These are phyloP conservation scores for Elymus sibiricus DNA, from an alignment of 176 grass and related monocot genomes.

Conservation along the genomic window DNA sequence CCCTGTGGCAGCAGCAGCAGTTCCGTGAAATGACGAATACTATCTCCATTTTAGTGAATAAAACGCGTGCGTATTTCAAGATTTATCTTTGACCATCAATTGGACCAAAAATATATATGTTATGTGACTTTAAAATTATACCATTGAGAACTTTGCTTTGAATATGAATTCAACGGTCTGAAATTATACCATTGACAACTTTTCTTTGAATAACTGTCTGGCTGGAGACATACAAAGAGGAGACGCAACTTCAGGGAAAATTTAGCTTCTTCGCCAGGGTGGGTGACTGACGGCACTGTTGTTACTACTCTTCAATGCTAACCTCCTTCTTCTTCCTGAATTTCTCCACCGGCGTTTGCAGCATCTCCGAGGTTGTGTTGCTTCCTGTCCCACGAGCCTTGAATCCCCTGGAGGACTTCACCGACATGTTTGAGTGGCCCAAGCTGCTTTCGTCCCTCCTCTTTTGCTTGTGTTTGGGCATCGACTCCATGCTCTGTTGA, in stretches of 20 bases:
- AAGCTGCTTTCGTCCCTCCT: conserved; percentile 23
- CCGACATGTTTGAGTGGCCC: conserved; percentile 20
- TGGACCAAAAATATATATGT: too few relatives aligned
- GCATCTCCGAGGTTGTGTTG: neutral
- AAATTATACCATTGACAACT: too few relatives aligned
- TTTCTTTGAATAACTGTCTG: too few relatives aligned
- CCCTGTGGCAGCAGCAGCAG: too few relatives aligned
- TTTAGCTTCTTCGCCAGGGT: neutral
- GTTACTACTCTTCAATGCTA: conserved; percentile 2
- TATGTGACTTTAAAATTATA: too few relatives aligned
- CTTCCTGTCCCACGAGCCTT: conserved; percentile 8
- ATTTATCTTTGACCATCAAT: too few relatives aligned
- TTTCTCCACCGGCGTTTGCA: conserved; percentile 30
- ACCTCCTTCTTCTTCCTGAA: conserved; percentile 50
- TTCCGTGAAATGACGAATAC: too few relatives aligned
- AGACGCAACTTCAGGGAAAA: neutral
- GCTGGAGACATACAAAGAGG: neutral
- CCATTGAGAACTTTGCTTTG: too few relatives aligned
- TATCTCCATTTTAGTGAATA: too few relatives aligned
- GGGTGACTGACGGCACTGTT: neutral
- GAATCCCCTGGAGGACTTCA: conserved; percentile 17
- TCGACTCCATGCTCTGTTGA: neutral
- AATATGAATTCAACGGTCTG: too few relatives aligned
- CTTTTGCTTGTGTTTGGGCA: conserved; percentile 33
- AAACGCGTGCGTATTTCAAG: too few relatives aligned